phyloP scores from a whole-genome alignment of 192 early-diverging fungal species.

The Coemansia sp. region DNA sequence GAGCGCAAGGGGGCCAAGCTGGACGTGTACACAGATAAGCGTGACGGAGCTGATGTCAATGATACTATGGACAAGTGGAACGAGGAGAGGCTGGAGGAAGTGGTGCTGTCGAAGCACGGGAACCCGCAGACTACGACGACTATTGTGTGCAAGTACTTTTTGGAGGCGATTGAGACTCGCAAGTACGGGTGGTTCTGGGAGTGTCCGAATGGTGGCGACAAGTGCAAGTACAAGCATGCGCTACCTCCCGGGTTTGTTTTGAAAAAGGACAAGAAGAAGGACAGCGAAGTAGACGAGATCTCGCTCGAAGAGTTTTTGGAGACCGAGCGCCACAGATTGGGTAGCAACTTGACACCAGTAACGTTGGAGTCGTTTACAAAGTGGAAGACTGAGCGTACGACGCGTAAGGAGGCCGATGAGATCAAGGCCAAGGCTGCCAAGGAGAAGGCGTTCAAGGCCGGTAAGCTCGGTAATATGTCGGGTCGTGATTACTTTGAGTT shows the following conservation, averaged over 20 bases:
- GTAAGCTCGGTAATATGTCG: conserved; percentile 90
- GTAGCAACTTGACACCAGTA: conserved; percentile 90
- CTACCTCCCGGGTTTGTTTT: conserved; percentile 95
- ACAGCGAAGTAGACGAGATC: conserved; percentile 80
- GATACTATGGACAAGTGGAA: conserved; percentile 98
- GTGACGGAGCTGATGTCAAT: conserved; percentile 59
- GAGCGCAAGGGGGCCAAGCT: conserved; percentile 90
- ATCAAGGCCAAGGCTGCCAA: conserved; percentile 70
- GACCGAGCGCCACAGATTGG: conserved; percentile 95
- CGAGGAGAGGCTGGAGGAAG: conserved; percentile 86
- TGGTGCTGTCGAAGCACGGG: conserved; percentile 80
- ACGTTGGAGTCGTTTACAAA: conserved; percentile 86
- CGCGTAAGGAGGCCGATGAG: conserved; percentile 69
- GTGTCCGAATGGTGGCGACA: conserved; percentile 91
- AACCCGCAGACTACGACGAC: conserved; percentile 87
- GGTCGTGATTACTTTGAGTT: conserved; percentile 98
- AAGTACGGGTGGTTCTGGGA: conserved; percentile 99
- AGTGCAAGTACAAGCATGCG: conserved; percentile 96
- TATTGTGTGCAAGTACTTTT: conserved; percentile 98
- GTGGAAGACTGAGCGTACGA: conserved; percentile 91
- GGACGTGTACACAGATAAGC: conserved; percentile 91
- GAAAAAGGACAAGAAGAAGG: conserved; percentile 87
- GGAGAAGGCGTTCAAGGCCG: conserved; percentile 82
- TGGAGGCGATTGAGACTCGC: conserved; percentile 92
- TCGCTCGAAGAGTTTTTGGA: conserved; percentile 98